Percentiles rank a stretch among this genome's conserved stretches.
These are phyloP conservation scores for Malus hybrid DNA, from an alignment of 331 rosid genomes.

Conservation along the genomic window DNA sequence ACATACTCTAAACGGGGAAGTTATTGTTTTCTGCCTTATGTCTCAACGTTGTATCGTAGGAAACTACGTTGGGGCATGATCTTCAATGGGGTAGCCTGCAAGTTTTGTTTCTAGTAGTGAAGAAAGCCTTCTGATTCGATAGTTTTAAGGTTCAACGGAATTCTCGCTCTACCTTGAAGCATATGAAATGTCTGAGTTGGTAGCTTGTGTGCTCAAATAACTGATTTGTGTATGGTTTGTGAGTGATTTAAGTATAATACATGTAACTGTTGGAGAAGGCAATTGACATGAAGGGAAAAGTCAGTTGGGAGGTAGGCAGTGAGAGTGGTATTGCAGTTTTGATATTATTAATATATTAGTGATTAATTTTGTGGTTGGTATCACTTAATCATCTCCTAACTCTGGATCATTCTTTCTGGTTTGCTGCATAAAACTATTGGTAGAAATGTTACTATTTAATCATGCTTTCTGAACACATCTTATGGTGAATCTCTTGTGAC, in stretches of 20 bases:
- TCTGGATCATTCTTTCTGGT: conserved; percentile 45
- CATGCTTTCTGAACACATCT: conserved; percentile 14
- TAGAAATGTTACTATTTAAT: conserved; percentile 35
- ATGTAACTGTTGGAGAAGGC: conserved; percentile 43
- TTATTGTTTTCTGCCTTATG: conserved; percentile 7
- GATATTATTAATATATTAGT: conserved; percentile 17
- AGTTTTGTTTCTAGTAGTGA: neutral
- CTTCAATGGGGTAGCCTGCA: conserved; percentile 12
- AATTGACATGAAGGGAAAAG: conserved; percentile 43
- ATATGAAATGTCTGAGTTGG: neutral
- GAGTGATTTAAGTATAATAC: conserved; percentile 18
- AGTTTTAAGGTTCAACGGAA: neutral
- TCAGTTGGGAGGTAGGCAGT: conserved; percentile 47
- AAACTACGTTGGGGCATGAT: conserved; percentile 15
- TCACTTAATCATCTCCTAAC: conserved; percentile 63
- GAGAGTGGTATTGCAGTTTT: neutral
- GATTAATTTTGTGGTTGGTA: conserved; percentile 29
- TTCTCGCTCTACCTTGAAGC: neutral
- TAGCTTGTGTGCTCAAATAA: conserved; percentile 5
- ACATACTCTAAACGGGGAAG: conserved; percentile 31
- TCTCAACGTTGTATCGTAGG: conserved; percentile 10
- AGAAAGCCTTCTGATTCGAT: neutral
- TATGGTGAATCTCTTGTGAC: neutral
- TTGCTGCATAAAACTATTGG: conserved; percentile 32
- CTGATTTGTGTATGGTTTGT: neutral